Conservation (phyloP, 1,284 basidiomycete species). For the Sutorius eximius region DNA sequence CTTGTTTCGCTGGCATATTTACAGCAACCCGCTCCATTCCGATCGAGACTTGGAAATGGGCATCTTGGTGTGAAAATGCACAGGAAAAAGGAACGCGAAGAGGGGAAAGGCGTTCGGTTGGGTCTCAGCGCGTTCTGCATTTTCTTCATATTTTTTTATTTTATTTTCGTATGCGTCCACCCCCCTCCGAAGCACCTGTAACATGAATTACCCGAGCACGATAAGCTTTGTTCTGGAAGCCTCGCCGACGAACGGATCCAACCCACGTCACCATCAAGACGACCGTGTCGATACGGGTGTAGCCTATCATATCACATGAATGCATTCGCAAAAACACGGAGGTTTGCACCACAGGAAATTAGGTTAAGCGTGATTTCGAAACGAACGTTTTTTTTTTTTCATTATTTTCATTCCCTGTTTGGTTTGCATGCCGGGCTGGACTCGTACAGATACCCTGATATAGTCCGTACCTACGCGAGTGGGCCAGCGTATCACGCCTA, state of each 20-base stretch:
- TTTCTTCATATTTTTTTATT: background rate
- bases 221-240: background rate
- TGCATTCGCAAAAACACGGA: background rate
- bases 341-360: background rate
- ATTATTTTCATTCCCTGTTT: background rate
- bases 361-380: conserved; percentile 9
- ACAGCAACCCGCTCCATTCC: conserved; percentile 10
- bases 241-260: conserved; percentile 13
- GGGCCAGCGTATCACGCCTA: background rate
- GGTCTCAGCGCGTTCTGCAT: background rate
- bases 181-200: background rate
- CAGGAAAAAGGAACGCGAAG: background rate
- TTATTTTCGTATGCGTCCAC: background rate
- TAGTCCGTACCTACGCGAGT: conserved; percentile 3
- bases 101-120: conserved; percentile 2
- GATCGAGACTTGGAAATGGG: conserved; percentile 2
- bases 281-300: conserved; percentile 20
- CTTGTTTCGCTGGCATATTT: conserved; percentile 12
- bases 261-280: conserved; percentile 15
- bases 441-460: conserved; percentile 7
- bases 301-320: no score
- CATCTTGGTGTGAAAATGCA: background rate
- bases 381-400: background rate
- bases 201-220: conserved; percentile 13
- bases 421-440: background rate